Evolutionary conservation across 2,329 filamentous ascomycete genomes (phyloP), one percentile per base, ranked within the genome.

Genomic region (Trichoderma simmonsii): DNA sequence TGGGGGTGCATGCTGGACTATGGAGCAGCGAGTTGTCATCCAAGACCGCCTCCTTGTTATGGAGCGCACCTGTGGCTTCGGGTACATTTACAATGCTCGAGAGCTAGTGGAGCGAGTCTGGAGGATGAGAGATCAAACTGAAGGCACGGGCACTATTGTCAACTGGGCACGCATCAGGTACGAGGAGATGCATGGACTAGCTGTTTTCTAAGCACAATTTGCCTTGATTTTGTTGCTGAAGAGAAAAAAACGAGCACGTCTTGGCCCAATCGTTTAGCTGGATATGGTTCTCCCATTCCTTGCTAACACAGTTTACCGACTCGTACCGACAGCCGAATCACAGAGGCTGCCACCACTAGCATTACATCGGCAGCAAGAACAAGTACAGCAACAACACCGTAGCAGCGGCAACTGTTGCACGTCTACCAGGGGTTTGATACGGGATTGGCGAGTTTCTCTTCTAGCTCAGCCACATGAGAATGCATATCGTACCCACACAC

Each of bases 401-500:
- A 54, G 48, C 48, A 54, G 21, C 21, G 11, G 48, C 48, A 24
- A 24, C 14, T 59, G 12, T 6, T 34, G 15, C 36, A 36, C 9
- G 28, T 34, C 51, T 61, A 36, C 14, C 57, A 12, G 6, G 36
- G 28, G 36, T 15, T 54, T 8, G 36, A 51, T 8, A 15, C 11
- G 30, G 54, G 30, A 43, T 18, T 36, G 5, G 28, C 6, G 66
- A 61, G 21, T 6, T 34, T 62, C n/a, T 48, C 60, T 28, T 24
- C 73, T 11, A 77, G 43, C 51, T 73, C 73, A 15, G 73, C 72
- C 26, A 78, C 68, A 24, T 77, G 76, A 18, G 72, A 72, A 69
- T 78, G 75, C 76, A 78, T 75, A 63, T 83, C 84, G 80, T 83
- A 87, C 79, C 81, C 82, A 73, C 90, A 90, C 83, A 90, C 90